Base-by-base conservation (phyloP, 768 basidiomycete species). In the Trametes cingulata region DNA sequence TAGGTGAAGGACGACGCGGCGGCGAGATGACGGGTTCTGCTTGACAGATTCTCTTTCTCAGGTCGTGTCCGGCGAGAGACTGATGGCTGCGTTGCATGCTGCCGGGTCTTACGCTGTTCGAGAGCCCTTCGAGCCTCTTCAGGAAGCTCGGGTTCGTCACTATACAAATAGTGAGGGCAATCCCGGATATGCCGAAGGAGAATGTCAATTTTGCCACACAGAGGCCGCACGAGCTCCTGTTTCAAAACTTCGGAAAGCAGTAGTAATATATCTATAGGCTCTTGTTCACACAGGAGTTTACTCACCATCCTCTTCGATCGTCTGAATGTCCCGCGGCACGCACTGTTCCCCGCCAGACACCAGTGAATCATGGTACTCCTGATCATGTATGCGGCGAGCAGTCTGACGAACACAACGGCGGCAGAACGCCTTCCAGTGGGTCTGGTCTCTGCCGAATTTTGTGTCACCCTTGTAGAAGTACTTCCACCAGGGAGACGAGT, bases 341-440 rank as follows among this genome's bases (percentile, higher is more conserved):
- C 4, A 33, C 10, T 4, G 29, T 33, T 33, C 29, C 10, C 39
- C 39, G 6, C 14, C n/a, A 13, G 39, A 40, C 17, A 15, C 24
- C 3, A 53, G 22, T 20, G 22, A 14, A 0, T 13, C n/a, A 5
- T 52, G 33, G 3, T 42, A 8, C 39, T 53, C 52, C 25, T 53
- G 20, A 9, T 41, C 24, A 15, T 41, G 22, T 3, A 53, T 53
- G 22, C 25, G 10, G 12, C 52, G 39, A 22, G 42, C 52, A 0
- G 25, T 15, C 4, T 22, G 9, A 14, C 10, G 3, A 3, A 53
- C 24, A 19, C 52, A 53, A 2, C 22, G 10, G 4, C 24, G 39
- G 24, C 52, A 53, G 24, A 53, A 53, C n/a, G 52, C 52, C 39
- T 53, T 53, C 39, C 40, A 42, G 17, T 53, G 39, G 8, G 22